Evolutionary conservation across 1,284 basidiomycete genomes (phyloP).

Genomic region (Naganishia albida): DNA sequence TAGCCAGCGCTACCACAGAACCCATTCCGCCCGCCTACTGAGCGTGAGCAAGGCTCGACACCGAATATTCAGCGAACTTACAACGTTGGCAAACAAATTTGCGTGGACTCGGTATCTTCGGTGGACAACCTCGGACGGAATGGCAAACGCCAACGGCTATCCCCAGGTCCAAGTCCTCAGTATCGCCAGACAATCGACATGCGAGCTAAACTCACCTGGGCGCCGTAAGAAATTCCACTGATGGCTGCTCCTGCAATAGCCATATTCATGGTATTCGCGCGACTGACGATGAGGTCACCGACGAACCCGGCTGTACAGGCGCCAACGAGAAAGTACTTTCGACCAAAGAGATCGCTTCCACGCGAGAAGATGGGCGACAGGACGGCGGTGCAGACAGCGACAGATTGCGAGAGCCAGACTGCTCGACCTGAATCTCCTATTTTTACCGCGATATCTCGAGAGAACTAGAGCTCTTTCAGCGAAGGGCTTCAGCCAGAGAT

Average conservation of each 20-base stretch:
- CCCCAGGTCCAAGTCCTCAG: too few species aligned
- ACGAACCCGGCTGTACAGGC: constrained; percentile 14
- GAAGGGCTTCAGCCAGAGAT: background rate
- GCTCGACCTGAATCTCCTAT: constrained; percentile 4
- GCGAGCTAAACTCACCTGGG: constrained; percentile 3
- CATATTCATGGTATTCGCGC: constrained; percentile 25
- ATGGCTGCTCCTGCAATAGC: constrained; percentile 24
- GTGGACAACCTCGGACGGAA: constrained; percentile 28
- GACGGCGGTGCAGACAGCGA: constrained; percentile 25
- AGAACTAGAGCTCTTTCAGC: constrained; percentile 1
- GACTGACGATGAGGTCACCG: constrained; percentile 11
- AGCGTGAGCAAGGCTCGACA: background rate
- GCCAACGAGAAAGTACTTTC: constrained; percentile 22
- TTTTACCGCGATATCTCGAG: constrained; percentile 1
- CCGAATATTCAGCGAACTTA: background rate
- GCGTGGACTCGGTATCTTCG: constrained; percentile 21
- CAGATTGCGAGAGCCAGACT: constrained; percentile 20
- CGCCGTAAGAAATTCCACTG: constrained; percentile 24
- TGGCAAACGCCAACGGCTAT: constrained; percentile 15
- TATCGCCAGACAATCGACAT: background rate
- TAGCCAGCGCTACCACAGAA: background rate
- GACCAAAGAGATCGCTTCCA: constrained; percentile 23
- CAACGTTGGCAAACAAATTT: constrained; percentile 14
- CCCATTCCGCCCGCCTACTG: constrained; percentile 16
- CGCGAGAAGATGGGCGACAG: constrained; percentile 15